A percentile compares a stretch with the other conserved stretches of the same genome.
Evolutionary conservation across 805 yeast species (phyloP).

Genomic region (Wilhelminamyces savonicus): DNA sequence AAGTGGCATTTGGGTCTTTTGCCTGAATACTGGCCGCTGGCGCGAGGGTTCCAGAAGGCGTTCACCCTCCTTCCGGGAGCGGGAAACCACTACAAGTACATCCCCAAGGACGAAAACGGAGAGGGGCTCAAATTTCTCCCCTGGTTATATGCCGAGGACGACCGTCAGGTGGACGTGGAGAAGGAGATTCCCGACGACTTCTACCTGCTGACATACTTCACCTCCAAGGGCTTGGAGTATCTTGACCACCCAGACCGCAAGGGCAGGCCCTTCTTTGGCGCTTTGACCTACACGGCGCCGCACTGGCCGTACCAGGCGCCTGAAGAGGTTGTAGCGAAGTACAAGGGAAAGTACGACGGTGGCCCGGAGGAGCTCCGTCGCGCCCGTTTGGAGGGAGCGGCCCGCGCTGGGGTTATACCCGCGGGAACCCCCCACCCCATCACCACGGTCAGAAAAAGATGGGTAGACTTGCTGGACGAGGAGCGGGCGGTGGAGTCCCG

Average conservation of each 20-base stretch:
- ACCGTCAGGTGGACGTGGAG: conserved; percentile 26
- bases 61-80: conserved; percentile 51
- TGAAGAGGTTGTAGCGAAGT: conserved; percentile 37
- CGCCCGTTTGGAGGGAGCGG: conserved; percentile 33
- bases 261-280: conserved; percentile 49
- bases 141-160: conserved; percentile 36
- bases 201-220: conserved; percentile 40
- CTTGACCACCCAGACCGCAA: conserved; percentile 20
- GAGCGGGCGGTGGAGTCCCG: conserved; percentile 33
- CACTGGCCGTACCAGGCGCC: conserved; percentile 68
- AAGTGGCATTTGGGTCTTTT: conserved; percentile 56
- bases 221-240: conserved; percentile 36
- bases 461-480: conserved; percentile 36
- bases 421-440: conserved; percentile 41
- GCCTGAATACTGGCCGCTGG: conserved; percentile 42
- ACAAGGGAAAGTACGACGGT: conserved; percentile 40
- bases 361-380: conserved; percentile 43
- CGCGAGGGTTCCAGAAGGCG: conserved; percentile 45
- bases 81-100: conserved; percentile 48
- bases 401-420: conserved; percentile 41
- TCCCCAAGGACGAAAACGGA: conserved; percentile 27
- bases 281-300: conserved; percentile 56
- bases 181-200: conserved; percentile 39
- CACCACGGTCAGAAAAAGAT: conserved; percentile 35
- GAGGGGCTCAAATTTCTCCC: conserved; percentile 28